These are phyloP conservation scores for Geum urbanum DNA, from an alignment of 306 rosid genomes.

Conservation along the genomic window DNA sequence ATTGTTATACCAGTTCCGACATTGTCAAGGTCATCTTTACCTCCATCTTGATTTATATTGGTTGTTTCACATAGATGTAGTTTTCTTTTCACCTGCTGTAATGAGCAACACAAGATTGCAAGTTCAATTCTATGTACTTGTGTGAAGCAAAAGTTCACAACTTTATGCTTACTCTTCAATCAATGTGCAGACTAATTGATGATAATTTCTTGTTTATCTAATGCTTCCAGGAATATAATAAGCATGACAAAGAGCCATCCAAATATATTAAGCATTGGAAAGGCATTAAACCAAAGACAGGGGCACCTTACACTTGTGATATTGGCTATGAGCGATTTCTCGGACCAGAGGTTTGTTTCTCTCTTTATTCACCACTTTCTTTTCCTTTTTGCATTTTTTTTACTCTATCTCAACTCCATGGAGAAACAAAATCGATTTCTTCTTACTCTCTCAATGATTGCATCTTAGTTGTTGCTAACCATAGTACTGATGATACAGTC, in stretches of 20 bases:
- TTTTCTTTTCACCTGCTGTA: conserved; percentile 14
- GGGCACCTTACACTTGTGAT: conserved; percentile 98
- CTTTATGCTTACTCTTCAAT: conserved; percentile 2
- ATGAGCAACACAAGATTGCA: conserved; percentile 13
- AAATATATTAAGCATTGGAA: conserved; percentile 91
- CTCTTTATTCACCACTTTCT: background rate
- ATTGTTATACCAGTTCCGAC: conserved; percentile 97
- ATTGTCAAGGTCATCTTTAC: conserved; percentile 76
- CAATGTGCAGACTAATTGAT: conserved; percentile 20
- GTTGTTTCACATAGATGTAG: conserved; percentile 14
- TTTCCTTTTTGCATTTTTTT: conserved; percentile 11
- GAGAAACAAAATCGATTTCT: background rate
- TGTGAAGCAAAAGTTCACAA: too few relatives aligned
- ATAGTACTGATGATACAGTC: conserved; percentile 10
- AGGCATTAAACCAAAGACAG: conserved; percentile 97
- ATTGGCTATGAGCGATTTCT: conserved; percentile 97
- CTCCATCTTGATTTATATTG: background rate
- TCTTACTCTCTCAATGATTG: conserved; percentile 1
- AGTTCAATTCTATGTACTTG: background rate
- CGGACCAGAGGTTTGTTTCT: conserved; percentile 85
- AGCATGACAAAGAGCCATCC: conserved; percentile 94
- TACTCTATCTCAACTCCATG: background rate
- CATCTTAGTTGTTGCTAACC: conserved; percentile 11
- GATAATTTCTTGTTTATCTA: conserved; percentile 28
- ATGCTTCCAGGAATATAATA: conserved; percentile 72